A percentile compares a stretch with the other conserved stretches of the same genome.
These are phyloP conservation scores for Candida awuae DNA, from an alignment of 805 yeast species.

Conservation along the genomic window DNA sequence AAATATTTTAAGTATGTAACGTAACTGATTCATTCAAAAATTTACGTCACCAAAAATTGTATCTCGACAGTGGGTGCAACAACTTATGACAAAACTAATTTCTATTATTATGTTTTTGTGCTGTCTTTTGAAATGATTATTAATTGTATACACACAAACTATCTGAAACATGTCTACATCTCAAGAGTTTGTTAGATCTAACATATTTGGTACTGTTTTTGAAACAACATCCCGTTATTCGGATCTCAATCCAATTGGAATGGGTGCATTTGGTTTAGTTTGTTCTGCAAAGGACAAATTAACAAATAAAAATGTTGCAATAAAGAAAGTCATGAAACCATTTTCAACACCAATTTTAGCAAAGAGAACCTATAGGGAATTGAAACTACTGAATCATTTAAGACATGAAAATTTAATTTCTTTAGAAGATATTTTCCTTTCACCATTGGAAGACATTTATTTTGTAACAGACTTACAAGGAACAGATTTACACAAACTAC, in stretches of 20 bases:
- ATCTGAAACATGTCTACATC: conserved; percentile 17
- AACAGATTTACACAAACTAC: conserved; percentile 85
- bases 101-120: too few relatives aligned
- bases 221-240: conserved; percentile 86
- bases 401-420: conserved; percentile 93
- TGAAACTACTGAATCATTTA: conserved; percentile 84
- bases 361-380: conserved; percentile 92
- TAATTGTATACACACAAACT: too few relatives aligned
- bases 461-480: conserved; percentile 97
- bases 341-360: conserved; percentile 91
- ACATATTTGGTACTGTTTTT: conserved; percentile 90
- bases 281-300: conserved; percentile 92
- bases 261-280: conserved; percentile 99
- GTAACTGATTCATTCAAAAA: too few relatives aligned
- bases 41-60: too few relatives aligned
- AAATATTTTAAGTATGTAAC: too few relatives aligned
- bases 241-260: conserved; percentile 94
- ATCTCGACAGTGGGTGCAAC: too few relatives aligned
- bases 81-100: too few relatives aligned
- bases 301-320: conserved; percentile 90
- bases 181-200: conserved; percentile 57
- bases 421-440: conserved; percentile 84
- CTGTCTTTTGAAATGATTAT: too few relatives aligned
- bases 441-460: conserved; percentile 91
- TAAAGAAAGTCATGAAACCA: conserved; percentile 96